A percentile compares a stretch with the other conserved stretches of the same genome.
Evolutionary conservation across 768 basidiomycete species (phyloP).

Genomic region (Rhizopogon roseolus): DNA sequence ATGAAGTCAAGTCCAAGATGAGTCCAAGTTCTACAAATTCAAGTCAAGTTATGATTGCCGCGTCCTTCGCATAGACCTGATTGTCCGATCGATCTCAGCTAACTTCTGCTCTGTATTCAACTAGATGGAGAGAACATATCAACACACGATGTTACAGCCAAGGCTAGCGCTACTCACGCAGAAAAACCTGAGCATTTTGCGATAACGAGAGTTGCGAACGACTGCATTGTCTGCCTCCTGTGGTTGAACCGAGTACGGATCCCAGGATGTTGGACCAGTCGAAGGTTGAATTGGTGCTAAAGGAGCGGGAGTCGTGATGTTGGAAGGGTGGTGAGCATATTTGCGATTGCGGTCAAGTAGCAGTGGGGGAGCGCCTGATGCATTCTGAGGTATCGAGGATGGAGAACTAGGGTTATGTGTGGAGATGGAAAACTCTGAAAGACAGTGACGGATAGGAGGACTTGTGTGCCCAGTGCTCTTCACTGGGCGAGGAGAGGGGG

Average conservation of each 20-base stretch:
- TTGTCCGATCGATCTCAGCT: background rate
- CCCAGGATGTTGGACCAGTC: background rate
- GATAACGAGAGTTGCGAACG: background rate
- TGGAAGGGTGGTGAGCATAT: background rate
- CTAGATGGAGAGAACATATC: background rate
- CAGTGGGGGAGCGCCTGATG: too few species aligned
- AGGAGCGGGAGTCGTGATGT: background rate
- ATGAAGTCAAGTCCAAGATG: too few species aligned
- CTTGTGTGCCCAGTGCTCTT: background rate
- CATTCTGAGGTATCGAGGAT: background rate
- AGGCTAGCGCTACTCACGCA: background rate
- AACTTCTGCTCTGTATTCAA: background rate
- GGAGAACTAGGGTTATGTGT: background rate
- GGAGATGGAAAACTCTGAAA: background rate
- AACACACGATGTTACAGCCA: background rate
- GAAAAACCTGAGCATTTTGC: background rate
- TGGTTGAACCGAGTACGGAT: background rate
- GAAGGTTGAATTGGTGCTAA: background rate
- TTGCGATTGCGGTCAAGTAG: background rate
- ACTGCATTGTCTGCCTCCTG: background rate
- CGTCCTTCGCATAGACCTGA: background rate
- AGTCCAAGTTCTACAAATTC: too few species aligned
- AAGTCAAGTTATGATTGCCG: background rate
- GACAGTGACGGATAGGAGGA: background rate
- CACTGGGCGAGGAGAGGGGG: background rate